A percentile compares a stretch with the other conserved stretches of the same genome.
Conservation (phyloP, 1,284 basidiomycete species). For the Porodaedalea pini region DNA sequence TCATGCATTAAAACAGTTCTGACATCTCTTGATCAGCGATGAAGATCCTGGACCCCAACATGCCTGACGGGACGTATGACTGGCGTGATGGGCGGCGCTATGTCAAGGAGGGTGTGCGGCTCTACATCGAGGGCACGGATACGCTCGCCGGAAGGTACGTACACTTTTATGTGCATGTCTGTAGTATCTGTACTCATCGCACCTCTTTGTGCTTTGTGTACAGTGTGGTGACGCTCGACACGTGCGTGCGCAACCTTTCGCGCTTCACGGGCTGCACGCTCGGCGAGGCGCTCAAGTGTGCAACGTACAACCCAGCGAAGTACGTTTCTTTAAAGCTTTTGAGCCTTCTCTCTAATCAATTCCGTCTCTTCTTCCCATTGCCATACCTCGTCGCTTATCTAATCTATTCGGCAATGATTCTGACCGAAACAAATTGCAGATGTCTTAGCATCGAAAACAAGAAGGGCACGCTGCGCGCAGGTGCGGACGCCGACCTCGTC, state of each 20-base stretch:
- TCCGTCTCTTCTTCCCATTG: background rate
- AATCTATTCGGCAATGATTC: background rate
- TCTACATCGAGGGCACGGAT: conserved; percentile 80
- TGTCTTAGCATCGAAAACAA: conserved; percentile 73
- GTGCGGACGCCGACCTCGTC: conserved; percentile 81
- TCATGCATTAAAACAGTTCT: background rate
- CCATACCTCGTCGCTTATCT: background rate
- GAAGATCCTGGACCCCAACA: conserved; percentile 82
- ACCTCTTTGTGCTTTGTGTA: background rate
- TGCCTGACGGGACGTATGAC: conserved; percentile 79
- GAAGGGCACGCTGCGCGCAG: conserved; percentile 77
- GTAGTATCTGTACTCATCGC: background rate
- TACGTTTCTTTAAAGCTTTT: conserved; percentile 31
- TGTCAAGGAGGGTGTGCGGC: conserved; percentile 75
- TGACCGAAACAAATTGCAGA: too few species aligned
- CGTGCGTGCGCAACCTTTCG: conserved; percentile 81
- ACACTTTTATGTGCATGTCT: conserved; percentile 5
- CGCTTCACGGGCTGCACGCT: conserved; percentile 79
- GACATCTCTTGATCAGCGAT: conserved; percentile 50
- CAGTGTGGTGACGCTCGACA: conserved; percentile 77
- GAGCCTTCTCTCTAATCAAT: background rate
- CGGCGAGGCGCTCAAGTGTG: conserved; percentile 80
- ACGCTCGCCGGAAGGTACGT: conserved; percentile 81
- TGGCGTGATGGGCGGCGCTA: conserved; percentile 82
- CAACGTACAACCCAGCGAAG: conserved; percentile 79